Evolutionary conservation across 306 rosid species (phyloP).

Genomic region (Benincasa hispida): DNA sequence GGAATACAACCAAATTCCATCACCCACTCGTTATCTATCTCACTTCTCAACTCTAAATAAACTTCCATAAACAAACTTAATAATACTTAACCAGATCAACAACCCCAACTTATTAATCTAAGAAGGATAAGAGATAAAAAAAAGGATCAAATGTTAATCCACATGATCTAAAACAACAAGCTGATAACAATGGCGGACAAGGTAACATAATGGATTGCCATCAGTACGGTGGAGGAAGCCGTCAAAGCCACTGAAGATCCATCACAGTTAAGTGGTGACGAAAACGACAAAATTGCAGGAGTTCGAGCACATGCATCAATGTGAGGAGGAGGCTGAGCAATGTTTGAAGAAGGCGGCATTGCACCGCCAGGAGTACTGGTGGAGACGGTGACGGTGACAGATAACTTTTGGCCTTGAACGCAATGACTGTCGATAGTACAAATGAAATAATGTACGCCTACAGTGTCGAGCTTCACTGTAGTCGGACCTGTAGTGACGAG

Average conservation of each 20-base stretch:
- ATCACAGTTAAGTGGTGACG: neutral
- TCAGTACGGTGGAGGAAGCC: neutral
- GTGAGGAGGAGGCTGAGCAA: neutral
- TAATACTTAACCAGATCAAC: too few relatives aligned
- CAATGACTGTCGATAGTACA: constrained; percentile 14
- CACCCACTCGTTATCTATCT: too few relatives aligned
- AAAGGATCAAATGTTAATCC: too few relatives aligned
- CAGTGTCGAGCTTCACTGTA: neutral
- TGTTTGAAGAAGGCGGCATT: neutral
- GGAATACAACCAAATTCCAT: too few relatives aligned
- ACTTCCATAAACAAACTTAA: too few relatives aligned
- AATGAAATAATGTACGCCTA: constrained; percentile 13
- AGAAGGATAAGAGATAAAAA: too few relatives aligned
- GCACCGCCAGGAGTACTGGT: neutral
- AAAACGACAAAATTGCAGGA: neutral
- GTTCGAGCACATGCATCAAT: neutral
- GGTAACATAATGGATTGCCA: neutral
- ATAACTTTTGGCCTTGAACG: constrained; percentile 13
- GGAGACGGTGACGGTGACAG: constrained; percentile 5
- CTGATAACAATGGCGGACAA: neutral
- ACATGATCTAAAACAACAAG: neutral
- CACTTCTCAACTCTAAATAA: too few relatives aligned
- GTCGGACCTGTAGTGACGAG: constrained; percentile 1
- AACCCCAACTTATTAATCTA: too few relatives aligned
- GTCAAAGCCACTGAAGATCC: neutral